Evolutionary conservation across 176 grass and related monocot genomes (phyloP), one percentile per base, ranked within the genome.

Genomic region (Cenchrus fungigraminus): DNA sequence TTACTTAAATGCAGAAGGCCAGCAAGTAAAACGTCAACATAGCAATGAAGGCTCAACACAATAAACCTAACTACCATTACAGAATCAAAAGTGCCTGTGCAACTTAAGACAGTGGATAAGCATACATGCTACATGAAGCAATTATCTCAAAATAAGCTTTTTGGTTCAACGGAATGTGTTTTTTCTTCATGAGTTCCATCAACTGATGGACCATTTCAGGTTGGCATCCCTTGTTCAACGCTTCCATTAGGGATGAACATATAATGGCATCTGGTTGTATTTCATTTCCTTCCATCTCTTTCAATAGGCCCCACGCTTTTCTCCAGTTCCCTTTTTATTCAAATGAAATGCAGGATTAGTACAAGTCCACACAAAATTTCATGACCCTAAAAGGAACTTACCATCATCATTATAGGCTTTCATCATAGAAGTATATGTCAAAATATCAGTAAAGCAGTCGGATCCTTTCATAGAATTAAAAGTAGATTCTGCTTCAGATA

Each of bases 361-460:
- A 68, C 9, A 78, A 71, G 57, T 25, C 22, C 22, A 87, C 76
- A 54, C 68, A n/a, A 76, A 51, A 20, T 67, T 79, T 74, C 84
- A 2, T 71, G 29, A 85, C 20, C 44, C 50, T 87, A 81, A 79
- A 11, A 79, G 45, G 37, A 85, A 76, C 84, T 87, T 95, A 98
- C 95, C 93, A 82, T 82, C 82, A 75, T 84, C 77, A 71, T 29
- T 85, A 86, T 93, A 95, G 78, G 91, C 87, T 88, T 95, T 87
- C 74, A 98, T 86, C 89, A 98, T 90, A 72, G 93, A 70, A 62
- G 93, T 98, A 80, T 95, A 98, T 87, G 92, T 98, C 87, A 98
- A 85, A 88, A 98, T 89, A 98, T 98, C 95, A 89, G 87, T 93
- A 52, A 67, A 82, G 44, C 93, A 98, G 12, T 79, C 89, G 29